phyloP scores from a whole-genome alignment of 441 rosid genomes.

The Theobroma grandiflorum region DNA sequence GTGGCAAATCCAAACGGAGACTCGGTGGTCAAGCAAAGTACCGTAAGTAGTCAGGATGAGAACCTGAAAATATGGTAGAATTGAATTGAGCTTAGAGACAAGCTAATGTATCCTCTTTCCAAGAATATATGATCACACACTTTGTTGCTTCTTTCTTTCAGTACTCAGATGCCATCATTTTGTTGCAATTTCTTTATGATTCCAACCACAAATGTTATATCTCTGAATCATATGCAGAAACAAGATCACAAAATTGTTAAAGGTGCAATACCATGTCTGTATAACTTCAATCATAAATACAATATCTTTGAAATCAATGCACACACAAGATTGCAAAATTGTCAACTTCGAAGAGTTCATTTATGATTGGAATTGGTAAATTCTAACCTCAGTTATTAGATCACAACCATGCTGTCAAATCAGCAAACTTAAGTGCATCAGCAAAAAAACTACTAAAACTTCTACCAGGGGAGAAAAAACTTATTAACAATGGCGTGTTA shows the following conservation, averaged over 20 bases:
- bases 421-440: background rate
- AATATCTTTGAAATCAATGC: too few species aligned
- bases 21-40: conserved; percentile 30
- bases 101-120: conserved; percentile 22
- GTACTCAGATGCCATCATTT: background rate
- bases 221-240: background rate
- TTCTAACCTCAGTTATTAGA: background rate
- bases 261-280: too few species aligned
- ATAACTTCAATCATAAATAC: too few species aligned
- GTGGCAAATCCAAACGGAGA: conserved; percentile 30
- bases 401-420: background rate
- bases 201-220: background rate
- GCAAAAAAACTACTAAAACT: background rate
- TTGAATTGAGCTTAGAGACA: conserved; percentile 1
- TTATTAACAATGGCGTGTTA: background rate
- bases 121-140: conserved; percentile 15
- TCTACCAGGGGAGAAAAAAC: background rate
- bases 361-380: too few species aligned
- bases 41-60: conserved; percentile 34
- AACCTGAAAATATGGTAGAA: background rate
- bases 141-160: conserved; percentile 18
- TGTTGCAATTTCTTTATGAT: conserved; percentile 15
- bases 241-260: background rate
- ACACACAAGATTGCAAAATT: too few species aligned
- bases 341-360: too few species aligned